These are phyloP conservation scores for Syzygium syzygioides DNA, from an alignment of 441 rosid species.

Conservation along the genomic window DNA sequence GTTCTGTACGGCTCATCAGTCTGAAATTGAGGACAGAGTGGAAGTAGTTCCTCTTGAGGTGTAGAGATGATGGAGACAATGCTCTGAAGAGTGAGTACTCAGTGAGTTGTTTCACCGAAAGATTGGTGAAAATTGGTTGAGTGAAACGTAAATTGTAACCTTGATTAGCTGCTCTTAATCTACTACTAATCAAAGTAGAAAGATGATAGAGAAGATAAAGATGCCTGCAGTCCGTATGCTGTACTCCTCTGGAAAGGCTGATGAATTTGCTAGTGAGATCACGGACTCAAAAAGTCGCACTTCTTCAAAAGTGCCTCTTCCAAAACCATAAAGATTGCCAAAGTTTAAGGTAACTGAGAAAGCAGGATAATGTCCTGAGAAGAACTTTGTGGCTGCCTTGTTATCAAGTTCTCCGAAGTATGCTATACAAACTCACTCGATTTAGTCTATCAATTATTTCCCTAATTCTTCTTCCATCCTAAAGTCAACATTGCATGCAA, in stretches of 20 bases:
- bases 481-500: background rate
- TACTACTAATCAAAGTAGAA: rapidly evolving
- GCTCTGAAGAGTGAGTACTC: background rate
- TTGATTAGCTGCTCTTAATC: background rate
- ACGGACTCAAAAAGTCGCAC: background rate
- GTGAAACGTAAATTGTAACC: background rate
- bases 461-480: background rate
- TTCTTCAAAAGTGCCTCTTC: background rate
- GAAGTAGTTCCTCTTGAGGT: background rate
- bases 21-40: background rate
- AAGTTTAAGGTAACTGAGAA: background rate
- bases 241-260: background rate
- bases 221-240: background rate
- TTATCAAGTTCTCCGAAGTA: background rate
- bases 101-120: background rate
- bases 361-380: background rate
- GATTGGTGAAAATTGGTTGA: background rate
- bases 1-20: background rate
- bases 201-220: background rate
- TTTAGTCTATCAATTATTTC: background rate
- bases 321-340: background rate
- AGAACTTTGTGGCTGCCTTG: background rate
- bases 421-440: background rate
- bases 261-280: background rate
- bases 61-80: background rate